Conservation (phyloP, 129 eudicot species). For the Centrapalus pauciflorus region DNA sequence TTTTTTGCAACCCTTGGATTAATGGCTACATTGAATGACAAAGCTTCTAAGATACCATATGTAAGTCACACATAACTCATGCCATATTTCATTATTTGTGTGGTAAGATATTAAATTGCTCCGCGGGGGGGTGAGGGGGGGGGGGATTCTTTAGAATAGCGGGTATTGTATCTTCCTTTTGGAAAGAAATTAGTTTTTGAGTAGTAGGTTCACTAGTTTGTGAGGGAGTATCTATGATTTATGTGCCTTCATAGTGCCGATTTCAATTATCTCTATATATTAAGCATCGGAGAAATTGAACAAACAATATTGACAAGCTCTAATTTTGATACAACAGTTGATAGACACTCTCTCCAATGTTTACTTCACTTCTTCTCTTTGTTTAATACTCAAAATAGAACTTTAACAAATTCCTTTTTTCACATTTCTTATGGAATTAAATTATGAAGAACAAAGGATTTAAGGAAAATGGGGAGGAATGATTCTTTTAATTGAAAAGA, state of each 20-base stretch:
- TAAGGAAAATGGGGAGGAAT: too few relatives aligned
- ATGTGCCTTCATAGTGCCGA: not conserved
- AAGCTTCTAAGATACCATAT: conserved; percentile 80
- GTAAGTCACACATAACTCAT: conserved; percentile 43
- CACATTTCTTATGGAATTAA: too few relatives aligned
- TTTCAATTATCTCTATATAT: too few relatives aligned
- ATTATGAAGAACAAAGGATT: too few relatives aligned
- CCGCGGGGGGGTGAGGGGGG: too few relatives aligned
- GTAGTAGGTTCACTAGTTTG: not conserved
- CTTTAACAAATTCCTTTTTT: too few relatives aligned
- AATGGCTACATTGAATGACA: conserved; percentile 75
- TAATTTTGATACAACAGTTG: not conserved
- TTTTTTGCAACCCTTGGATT: conserved; percentile 74
- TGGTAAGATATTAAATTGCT: not conserved
- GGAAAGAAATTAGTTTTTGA: not conserved
- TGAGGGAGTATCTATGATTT: not conserved
- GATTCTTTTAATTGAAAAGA: too few relatives aligned
- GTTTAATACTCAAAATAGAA: too few relatives aligned
- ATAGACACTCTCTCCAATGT: too few relatives aligned
- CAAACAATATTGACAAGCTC: not conserved
- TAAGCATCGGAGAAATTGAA: not conserved
- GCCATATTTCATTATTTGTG: not conserved
- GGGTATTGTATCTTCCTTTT: not conserved
- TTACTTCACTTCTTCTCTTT: too few relatives aligned
- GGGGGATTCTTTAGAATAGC: not conserved